Evolutionary conservation across 176 grass and related monocot species (phyloP).

Genomic region (Aegilops longissima): DNA sequence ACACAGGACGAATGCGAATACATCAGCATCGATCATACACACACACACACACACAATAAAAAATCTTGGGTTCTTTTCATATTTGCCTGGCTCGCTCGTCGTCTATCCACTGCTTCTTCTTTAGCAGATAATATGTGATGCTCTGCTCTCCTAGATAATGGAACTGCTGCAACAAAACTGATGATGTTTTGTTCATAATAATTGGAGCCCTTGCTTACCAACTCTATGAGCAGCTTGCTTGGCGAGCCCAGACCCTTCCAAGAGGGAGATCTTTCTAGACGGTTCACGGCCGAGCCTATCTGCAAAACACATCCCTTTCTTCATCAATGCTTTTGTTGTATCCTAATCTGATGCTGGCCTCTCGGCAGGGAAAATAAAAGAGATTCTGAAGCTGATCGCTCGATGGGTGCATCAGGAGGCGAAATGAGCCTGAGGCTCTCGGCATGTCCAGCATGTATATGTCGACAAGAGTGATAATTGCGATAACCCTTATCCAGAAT

Average conservation of each 20-base stretch:
- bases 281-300: not conserved
- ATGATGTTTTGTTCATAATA: not conserved
- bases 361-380: not conserved
- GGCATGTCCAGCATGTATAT: not conserved
- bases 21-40: slow-evolving; percentile 14
- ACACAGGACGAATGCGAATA: slow-evolving; percentile 4
- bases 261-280: slow-evolving; percentile 5
- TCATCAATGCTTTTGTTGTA: not conserved
- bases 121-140: not conserved
- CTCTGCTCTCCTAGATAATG: not conserved
- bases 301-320: slow-evolving; percentile 13
- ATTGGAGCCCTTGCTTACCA: not conserved
- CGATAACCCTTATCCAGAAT: slow-evolving; percentile 33
- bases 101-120: not conserved
- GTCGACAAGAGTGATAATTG: slow-evolving; percentile 25
- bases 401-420: not conserved
- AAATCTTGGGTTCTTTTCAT: not conserved
- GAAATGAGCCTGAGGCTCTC: slow-evolving; percentile 8
- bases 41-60: not conserved
- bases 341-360: slow-evolving; percentile 15
- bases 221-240: slow-evolving; percentile 8
- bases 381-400: slow-evolving; percentile 10
- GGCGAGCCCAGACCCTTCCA: not conserved
- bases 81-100: not conserved
- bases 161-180: not conserved